These are phyloP conservation scores for Penicillium odoratum DNA, from an alignment of 495 filamentous ascomycete species.

Conservation along the genomic window DNA sequence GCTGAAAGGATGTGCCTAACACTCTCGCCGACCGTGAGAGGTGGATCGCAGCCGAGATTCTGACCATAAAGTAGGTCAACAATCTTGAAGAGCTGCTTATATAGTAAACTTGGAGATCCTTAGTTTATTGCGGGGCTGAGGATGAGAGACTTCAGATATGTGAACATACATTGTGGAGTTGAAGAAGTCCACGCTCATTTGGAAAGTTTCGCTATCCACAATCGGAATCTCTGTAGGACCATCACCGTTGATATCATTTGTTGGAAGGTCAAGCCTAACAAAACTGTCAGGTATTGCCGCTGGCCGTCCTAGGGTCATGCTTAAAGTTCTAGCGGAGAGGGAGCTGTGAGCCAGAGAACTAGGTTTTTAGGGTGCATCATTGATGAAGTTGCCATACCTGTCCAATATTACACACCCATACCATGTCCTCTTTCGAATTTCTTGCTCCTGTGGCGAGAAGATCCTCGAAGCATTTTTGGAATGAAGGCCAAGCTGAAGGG, in stretches of 20 bases:
- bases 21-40: not conserved
- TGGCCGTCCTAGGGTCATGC: conserved; percentile 1
- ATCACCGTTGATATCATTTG: not conserved
- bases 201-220: not conserved
- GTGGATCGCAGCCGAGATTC: conserved; percentile 2
- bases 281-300: not conserved
- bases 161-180: conserved; percentile 1
- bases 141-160: not conserved
- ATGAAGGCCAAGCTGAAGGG: not conserved
- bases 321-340: not conserved
- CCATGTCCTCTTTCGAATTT: conserved; percentile 1
- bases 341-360: not conserved
- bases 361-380: not conserved
- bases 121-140: not conserved
- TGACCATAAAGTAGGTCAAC: conserved; percentile 3
- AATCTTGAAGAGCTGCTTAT: not conserved
- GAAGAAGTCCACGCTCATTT: conserved; percentile 4
- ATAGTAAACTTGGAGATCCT: not conserved
- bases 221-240: not conserved
- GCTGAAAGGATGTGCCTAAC: not conserved
- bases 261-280: conserved; percentile 1
- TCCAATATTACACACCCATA: not conserved
- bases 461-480: not conserved
- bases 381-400: not conserved
- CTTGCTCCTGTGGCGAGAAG: conserved; percentile 1